Percentiles rank a stretch among this genome's conserved stretches.
Conservation (phyloP, 1,284 basidiomycete species). For the Marasmius fiardii region DNA sequence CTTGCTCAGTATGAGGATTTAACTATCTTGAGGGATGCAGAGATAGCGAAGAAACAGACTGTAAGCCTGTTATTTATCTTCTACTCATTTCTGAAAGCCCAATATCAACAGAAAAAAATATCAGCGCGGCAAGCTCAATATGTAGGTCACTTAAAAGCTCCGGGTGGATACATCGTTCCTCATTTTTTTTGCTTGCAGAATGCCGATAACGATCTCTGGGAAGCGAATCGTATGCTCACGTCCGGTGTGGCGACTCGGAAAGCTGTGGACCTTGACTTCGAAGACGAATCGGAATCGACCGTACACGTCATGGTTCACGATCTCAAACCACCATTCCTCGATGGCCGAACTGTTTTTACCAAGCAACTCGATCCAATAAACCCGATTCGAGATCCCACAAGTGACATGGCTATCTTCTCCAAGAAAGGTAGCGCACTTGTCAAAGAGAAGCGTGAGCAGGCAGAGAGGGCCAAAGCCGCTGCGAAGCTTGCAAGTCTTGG, state of each 20-base stretch:
- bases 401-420: conserved; percentile 93
- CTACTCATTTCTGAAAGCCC: background rate
- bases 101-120: conserved; percentile 62
- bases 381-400: conserved; percentile 90
- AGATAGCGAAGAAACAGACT: conserved; percentile 76
- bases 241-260: conserved; percentile 91
- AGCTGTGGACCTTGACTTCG: conserved; percentile 85
- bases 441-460: conserved; percentile 92
- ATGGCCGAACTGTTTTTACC: conserved; percentile 94
- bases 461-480: conserved; percentile 93
- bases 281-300: conserved; percentile 92
- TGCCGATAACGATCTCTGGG: conserved; percentile 97
- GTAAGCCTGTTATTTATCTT: conserved; percentile 34
- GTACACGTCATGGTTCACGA: conserved; percentile 98
- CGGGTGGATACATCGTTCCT: conserved; percentile 1
- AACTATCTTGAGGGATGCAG: conserved; percentile 67
- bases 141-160: conserved; percentile 43
- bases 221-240: conserved; percentile 94
- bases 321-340: conserved; percentile 96
- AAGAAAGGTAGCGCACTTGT: conserved; percentile 95
- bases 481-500: conserved; percentile 92
- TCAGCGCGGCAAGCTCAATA: conserved; percentile 94
- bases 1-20: conserved; percentile 90
- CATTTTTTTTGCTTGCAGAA: conserved; percentile 52
- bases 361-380: conserved; percentile 97